Percentiles rank a stretch among this genome's conserved stretches.
These are phyloP conservation scores for Clarkia xantiana DNA, from an alignment of 345 rosid species.

Conservation along the genomic window DNA sequence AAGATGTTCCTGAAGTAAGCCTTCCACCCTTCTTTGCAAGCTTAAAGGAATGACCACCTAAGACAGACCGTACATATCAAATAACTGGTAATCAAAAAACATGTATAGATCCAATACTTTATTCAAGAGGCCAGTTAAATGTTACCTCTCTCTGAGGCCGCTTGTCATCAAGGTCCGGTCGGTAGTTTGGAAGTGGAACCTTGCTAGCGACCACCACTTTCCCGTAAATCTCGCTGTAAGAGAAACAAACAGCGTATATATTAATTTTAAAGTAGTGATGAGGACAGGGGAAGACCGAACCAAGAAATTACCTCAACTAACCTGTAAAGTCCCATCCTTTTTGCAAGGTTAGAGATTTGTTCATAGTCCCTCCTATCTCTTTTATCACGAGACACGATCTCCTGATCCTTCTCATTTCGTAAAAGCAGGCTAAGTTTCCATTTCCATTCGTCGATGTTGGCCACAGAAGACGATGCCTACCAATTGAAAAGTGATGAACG, in stretches of 20 bases:
- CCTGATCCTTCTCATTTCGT: conserved; percentile 65
- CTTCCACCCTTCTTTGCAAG: conserved; percentile 89
- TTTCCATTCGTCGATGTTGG: conserved; percentile 92
- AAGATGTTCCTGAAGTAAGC: conserved; percentile 84
- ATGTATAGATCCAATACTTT: background rate
- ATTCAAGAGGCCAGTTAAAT: conserved; percentile 2
- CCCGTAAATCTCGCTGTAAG: conserved; percentile 66
- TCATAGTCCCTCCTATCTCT: conserved; percentile 93
- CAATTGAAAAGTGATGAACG: conserved; percentile 1
- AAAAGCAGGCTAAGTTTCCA: conserved; percentile 80
- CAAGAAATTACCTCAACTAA: conserved; percentile 8
- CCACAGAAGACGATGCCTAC: conserved; percentile 90
- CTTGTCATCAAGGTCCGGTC: conserved; percentile 97
- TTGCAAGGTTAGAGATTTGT: conserved; percentile 75
- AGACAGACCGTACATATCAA: conserved; percentile 6
- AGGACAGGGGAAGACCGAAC: background rate
- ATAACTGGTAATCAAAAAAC: conserved; percentile 1
- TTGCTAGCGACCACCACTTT: conserved; percentile 94
- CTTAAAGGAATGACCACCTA: conserved; percentile 82
- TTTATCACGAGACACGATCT: conserved; percentile 78
- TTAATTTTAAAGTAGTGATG: background rate
- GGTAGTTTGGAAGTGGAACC: conserved; percentile 88
- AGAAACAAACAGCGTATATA: background rate
- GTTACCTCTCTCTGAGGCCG: conserved; percentile 97
- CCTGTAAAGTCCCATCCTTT: conserved; percentile 94